Conservation (phyloP, 2,329 filamentous ascomycete genomes). For the Botryotinia narcissicola region DNA sequence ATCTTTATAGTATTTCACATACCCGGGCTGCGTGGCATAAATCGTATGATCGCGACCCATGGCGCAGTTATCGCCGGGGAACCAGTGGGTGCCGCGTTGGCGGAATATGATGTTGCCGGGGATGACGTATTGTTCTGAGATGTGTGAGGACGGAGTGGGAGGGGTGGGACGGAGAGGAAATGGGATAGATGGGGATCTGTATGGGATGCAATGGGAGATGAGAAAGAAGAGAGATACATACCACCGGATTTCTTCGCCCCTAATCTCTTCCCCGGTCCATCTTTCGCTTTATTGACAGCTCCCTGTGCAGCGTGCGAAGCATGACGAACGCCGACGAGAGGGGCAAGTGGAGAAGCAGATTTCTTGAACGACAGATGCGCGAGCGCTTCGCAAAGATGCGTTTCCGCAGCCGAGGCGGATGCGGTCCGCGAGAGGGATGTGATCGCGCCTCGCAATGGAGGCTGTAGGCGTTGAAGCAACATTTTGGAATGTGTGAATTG, state of each 20-base stretch:
- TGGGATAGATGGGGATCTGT: neutral
- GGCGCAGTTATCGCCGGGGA: slow-evolving; percentile 89
- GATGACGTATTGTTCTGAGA: slow-evolving; percentile 81
- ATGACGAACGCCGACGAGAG: slow-evolving; percentile 34
- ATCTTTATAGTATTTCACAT: slow-evolving; percentile 96
- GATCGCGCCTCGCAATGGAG: slow-evolving; percentile 44
- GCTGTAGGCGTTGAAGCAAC: slow-evolving; percentile 46
- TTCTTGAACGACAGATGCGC: slow-evolving; percentile 30
- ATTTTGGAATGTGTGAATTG: slow-evolving; percentile 34
- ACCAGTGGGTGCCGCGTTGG: slow-evolving; percentile 93
- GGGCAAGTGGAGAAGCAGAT: slow-evolving; percentile 16
- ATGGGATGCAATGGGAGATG: neutral
- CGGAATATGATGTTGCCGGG: slow-evolving; percentile 98
- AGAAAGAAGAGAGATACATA: slow-evolving; percentile 42
- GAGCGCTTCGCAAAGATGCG: slow-evolving; percentile 36
- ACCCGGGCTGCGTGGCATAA: slow-evolving; percentile 79
- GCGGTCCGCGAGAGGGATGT: slow-evolving; percentile 33
- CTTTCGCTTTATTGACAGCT: slow-evolving; percentile 67
- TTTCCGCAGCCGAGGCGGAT: slow-evolving; percentile 15
- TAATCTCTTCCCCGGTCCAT: slow-evolving; percentile 78
- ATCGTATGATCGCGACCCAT: slow-evolving; percentile 98
- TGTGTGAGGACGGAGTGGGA: neutral
- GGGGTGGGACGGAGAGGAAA: neutral
- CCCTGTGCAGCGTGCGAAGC: slow-evolving; percentile 57
- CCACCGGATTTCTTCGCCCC: slow-evolving; percentile 92